Percentiles rank a stretch among this genome's conserved stretches.
Conservation (phyloP, 768 basidiomycete genomes). For the Mycena kentingensis region DNA sequence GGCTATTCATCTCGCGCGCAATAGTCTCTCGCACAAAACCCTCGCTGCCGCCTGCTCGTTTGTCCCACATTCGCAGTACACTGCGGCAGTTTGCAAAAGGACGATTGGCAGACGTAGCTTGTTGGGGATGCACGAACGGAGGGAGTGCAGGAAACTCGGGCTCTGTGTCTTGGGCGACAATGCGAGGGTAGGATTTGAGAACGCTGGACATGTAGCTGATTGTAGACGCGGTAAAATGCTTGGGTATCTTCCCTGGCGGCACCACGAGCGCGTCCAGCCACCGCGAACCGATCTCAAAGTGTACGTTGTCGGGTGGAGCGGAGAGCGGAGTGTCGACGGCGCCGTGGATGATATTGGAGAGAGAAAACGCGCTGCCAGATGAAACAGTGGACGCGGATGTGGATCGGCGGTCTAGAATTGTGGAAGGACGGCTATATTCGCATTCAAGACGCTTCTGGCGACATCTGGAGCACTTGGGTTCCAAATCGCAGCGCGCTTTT, state of each 20-base stretch:
- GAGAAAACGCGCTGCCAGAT: not conserved
- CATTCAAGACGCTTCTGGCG: conserved; percentile 2
- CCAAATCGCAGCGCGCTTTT: conserved; percentile 15
- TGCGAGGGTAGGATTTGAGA: conserved; percentile 10
- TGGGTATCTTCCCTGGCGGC: conserved; percentile 4
- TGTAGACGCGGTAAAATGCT: not conserved
- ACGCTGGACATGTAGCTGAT: conserved; percentile 11
- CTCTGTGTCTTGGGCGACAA: not conserved
- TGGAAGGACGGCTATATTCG: not conserved
- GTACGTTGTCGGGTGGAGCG: not conserved
- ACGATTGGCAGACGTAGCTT: not conserved
- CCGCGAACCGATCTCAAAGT: conserved; percentile 14
- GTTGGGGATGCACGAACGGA: conserved; percentile 10
- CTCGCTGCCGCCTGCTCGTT: conserved; percentile 13
- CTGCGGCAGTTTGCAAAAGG: conserved; percentile 17
- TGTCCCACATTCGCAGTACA: conserved; percentile 17
- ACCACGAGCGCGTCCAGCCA: conserved; percentile 14
- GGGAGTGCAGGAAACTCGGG: conserved; percentile 3
- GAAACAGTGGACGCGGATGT: not conserved
- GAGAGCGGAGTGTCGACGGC: not conserved
- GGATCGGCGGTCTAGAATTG: not conserved
- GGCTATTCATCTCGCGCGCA: conserved; percentile 9
- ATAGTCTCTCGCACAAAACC: conserved; percentile 7
- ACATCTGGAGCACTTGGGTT: conserved; percentile 14
- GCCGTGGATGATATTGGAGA: not conserved